Conservation (phyloP, 805 yeast species). For the Yarrowia divulgata region DNA sequence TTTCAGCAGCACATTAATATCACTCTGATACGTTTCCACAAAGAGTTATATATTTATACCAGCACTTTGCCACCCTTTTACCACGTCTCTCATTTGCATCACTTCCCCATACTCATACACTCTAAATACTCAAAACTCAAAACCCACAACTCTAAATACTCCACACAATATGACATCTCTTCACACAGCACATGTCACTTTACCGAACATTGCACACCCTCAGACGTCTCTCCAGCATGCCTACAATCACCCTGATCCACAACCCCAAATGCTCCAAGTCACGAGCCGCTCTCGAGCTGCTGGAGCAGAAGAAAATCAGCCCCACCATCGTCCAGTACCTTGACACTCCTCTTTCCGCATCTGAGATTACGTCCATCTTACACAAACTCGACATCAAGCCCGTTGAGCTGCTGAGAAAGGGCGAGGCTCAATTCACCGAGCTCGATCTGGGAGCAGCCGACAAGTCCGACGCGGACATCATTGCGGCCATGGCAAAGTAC, state of each 20-base stretch:
- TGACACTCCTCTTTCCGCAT: conserved; percentile 14
- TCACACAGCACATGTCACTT: background rate
- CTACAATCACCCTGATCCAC: conserved; percentile 26
- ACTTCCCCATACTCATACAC: background rate
- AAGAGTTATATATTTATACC: no score
- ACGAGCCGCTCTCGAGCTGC: conserved; percentile 37
- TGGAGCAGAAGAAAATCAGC: conserved; percentile 2
- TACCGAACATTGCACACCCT: background rate
- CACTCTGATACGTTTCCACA: no score
- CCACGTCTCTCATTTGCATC: background rate
- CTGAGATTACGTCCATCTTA: conserved; percentile 2
- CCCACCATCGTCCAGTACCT: conserved; percentile 26
- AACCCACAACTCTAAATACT: background rate
- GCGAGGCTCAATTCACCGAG: conserved; percentile 9
- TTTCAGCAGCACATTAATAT: no score
- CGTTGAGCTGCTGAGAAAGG: conserved; percentile 19
- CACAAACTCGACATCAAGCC: conserved; percentile 17
- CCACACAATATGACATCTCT: background rate
- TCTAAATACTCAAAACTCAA: no score
- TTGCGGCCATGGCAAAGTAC: conserved; percentile 21
- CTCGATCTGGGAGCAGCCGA: background rate
- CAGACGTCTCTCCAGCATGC: background rate
- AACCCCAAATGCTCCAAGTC: conserved; percentile 39
- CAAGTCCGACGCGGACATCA: background rate
- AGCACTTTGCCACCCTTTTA: no score